Evolutionary conservation across 2,329 filamentous ascomycete species (phyloP).

Genomic region (Daldinia sp.): DNA sequence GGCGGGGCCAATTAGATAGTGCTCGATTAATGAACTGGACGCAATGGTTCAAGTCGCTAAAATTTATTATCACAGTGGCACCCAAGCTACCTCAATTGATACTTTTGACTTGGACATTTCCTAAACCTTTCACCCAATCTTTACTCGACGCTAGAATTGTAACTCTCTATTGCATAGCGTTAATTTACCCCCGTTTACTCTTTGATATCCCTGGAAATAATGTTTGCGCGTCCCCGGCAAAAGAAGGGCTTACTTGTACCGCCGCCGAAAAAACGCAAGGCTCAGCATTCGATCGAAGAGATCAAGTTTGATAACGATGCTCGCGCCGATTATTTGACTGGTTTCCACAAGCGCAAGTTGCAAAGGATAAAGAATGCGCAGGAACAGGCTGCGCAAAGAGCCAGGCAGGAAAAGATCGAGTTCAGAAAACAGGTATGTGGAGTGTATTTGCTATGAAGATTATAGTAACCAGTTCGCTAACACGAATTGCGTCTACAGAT

Average conservation of each 20-base stretch:
- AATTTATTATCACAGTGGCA: slow-evolving; percentile 4
- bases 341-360: slow-evolving; percentile 95
- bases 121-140: too few species aligned
- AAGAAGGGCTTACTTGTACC: slow-evolving; percentile 70
- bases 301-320: slow-evolving; percentile 86
- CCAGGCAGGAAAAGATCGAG: slow-evolving; percentile 79
- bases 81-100: neutral
- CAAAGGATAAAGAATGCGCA: slow-evolving; percentile 87
- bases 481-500: slow-evolving; percentile 65
- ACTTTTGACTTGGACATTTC: neutral
- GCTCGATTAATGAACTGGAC: slow-evolving; percentile 12
- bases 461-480: slow-evolving; percentile 12
- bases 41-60: slow-evolving; percentile 3
- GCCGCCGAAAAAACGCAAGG: slow-evolving; percentile 75
- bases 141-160: neutral
- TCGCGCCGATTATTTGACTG: slow-evolving; percentile 88
- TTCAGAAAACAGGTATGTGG: slow-evolving; percentile 78
- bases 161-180: neutral
- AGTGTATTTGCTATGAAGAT: neutral
- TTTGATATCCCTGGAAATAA: slow-evolving; percentile 34
- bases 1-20: slow-evolving; percentile 18
- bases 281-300: slow-evolving; percentile 74
- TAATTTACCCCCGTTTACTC: neutral
- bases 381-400: slow-evolving; percentile 81
- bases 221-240: slow-evolving; percentile 69